Percentiles rank a stretch among this genome's conserved stretches.
These are phyloP conservation scores for Fusarium humuli DNA, from an alignment of 2,329 filamentous ascomycete species.

Conservation along the genomic window DNA sequence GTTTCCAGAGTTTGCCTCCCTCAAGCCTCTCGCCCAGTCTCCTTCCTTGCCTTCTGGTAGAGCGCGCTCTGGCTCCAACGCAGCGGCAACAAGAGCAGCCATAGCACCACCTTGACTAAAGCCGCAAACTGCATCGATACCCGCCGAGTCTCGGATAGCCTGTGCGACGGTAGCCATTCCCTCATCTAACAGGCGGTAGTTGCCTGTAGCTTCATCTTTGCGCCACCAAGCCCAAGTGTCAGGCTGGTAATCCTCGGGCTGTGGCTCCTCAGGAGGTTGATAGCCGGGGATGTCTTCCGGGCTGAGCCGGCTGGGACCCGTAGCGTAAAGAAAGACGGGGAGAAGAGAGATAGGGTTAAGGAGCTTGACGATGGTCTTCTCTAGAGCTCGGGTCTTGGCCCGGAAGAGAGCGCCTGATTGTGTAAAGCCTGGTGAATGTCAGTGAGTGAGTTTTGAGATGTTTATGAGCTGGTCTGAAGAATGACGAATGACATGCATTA, in stretches of 20 bases:
- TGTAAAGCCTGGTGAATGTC: slow-evolving; percentile 74
- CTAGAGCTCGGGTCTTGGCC: slow-evolving; percentile 86
- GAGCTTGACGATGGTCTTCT: slow-evolving; percentile 81
- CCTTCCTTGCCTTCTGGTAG: slow-evolving; percentile 47
- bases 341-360: slow-evolving; percentile 70
- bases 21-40: slow-evolving; percentile 59
- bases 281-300: slow-evolving; percentile 78
- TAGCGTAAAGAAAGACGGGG: slow-evolving; percentile 74
- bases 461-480: slow-evolving; percentile 1
- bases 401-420: slow-evolving; percentile 89
- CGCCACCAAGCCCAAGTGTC: slow-evolving; percentile 88
- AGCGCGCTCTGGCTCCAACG: slow-evolving; percentile 68
- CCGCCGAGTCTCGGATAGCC: slow-evolving; percentile 70
- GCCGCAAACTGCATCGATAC: slow-evolving; percentile 82
- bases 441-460: slow-evolving; percentile 19
- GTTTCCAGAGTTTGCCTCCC: slow-evolving; percentile 60
- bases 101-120: slow-evolving; percentile 84
- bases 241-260: slow-evolving; percentile 61
- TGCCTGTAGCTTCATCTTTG: slow-evolving; percentile 70
- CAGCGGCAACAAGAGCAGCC: slow-evolving; percentile 76
- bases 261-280: slow-evolving; percentile 56
- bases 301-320: slow-evolving; percentile 72
- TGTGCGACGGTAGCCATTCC: slow-evolving; percentile 74
- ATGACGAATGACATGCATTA: not conserved
- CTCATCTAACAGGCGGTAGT: slow-evolving; percentile 76